Base-by-base conservation (phyloP, 2,329 filamentous ascomycete genomes). In the Verticillium albo-atrum region DNA sequence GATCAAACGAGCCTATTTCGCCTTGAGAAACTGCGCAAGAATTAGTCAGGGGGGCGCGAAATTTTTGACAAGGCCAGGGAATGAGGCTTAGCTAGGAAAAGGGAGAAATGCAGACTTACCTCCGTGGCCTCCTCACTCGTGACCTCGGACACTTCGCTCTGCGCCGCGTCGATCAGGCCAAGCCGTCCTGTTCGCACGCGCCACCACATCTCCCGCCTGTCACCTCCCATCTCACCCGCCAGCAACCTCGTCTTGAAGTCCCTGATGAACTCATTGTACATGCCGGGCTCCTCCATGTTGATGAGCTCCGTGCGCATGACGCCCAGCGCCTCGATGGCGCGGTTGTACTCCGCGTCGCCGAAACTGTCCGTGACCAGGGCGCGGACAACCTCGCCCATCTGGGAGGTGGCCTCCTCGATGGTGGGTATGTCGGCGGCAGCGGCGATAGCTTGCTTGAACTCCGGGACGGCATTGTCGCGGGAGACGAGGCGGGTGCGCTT, bases 151-250 rank as follows among this genome's bases (percentile, higher is more conserved):
- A 79, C 76, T 51, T 89, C 85, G 2, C 82, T 84, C 67, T 85
- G 77, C 54, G 75, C 79, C 57, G 80, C 78, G 63, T 90, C 86
- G 66, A 98, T 87, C 69, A 97, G 76, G 0, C 92, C 91, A 59
- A 97, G 75, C 65, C 79, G 85, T 50, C 81, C 84, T 60, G 79
- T 83, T 65, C 88, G 82, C 26, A 97, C 76, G 65, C 83, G 79
- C 77, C 85, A 90, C 92, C 92, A 97, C 76, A 97, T 87, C 68
- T 96, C 91, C 63, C 83, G 83, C 58, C 92, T 79, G 67, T 96
- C 89, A 0, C 91, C 92, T 37, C 88, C 87, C 3, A 97, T 74
- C 65, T 89, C 82, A 0, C 87, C 89, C 0, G 79, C 82, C 7
- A 92, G 72, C 1, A 97, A 71, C 59, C 87, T 86, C 64, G 79